A percentile compares a stretch with the other conserved stretches of the same genome.
These are phyloP conservation scores for Sclerotinia sclerotiorum DNA, from an alignment of 2,329 filamentous ascomycete genomes.

Conservation along the genomic window DNA sequence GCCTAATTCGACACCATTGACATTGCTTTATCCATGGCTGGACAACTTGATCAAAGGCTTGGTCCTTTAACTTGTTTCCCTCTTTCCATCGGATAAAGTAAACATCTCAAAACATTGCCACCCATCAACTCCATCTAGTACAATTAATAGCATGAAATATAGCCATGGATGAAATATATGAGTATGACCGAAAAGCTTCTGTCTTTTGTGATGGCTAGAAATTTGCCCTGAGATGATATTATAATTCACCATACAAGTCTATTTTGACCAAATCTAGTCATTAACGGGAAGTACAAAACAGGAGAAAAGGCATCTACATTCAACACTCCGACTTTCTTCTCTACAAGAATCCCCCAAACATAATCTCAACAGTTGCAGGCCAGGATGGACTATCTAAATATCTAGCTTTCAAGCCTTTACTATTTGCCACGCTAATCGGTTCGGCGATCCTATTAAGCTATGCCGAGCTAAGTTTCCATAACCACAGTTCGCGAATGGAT, in stretches of 20 bases:
- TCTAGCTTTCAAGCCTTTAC: slow-evolving; percentile 43
- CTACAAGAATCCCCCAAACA: slow-evolving; percentile 44
- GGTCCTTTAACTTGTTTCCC: background rate
- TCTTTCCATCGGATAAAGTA: background rate
- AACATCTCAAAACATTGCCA: background rate
- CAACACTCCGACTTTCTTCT: slow-evolving; percentile 44
- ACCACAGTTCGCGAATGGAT: slow-evolving; percentile 8
- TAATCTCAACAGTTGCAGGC: slow-evolving; percentile 42
- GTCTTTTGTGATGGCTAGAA: background rate
- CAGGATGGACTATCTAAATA: slow-evolving; percentile 47
- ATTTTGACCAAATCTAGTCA: background rate
- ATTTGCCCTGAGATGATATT: background rate
- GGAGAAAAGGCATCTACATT: slow-evolving; percentile 43
- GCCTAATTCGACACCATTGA: too few species aligned
- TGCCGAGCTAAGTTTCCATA: slow-evolving; percentile 23
- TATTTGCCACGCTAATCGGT: slow-evolving; percentile 39
- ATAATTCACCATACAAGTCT: background rate
- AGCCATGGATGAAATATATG: background rate
- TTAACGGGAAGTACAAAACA: background rate
- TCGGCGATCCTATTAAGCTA: slow-evolving; percentile 32
- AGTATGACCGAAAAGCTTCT: background rate
- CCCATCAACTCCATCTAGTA: background rate
- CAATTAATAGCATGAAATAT: background rate
- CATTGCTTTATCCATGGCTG: too few species aligned
- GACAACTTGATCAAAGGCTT: background rate